phyloP scores from a whole-genome alignment of 176 grass and related monocot genomes.

The Hordeum marinum region DNA sequence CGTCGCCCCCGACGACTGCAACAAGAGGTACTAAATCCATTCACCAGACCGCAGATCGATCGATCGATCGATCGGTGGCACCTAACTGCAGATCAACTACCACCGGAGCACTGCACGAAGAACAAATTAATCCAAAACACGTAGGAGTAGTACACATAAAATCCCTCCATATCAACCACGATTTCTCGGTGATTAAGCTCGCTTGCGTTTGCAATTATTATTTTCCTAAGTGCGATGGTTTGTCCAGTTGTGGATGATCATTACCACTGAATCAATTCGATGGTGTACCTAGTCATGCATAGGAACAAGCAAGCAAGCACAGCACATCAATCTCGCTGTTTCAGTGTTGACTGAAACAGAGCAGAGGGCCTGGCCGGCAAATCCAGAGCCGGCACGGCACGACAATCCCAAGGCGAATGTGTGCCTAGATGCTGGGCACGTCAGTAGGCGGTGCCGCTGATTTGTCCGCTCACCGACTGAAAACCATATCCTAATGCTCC shows the following conservation, averaged over 20 bases:
- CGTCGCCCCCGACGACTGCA: slow-evolving; percentile 25
- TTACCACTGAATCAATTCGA: neutral
- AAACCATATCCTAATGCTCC: neutral
- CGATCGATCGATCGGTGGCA: neutral
- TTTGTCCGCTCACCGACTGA: neutral
- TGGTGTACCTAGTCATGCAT: neutral
- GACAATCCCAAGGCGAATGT: slow-evolving; percentile 18
- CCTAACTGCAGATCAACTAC: neutral
- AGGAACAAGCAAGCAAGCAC: neutral
- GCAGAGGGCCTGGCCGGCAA: neutral
- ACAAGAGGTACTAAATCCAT: slow-evolving; percentile 33
- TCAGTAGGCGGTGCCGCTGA: neutral
- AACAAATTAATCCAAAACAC: neutral
- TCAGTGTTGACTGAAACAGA: neutral
- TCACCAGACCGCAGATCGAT: too few species aligned
- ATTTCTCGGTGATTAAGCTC: neutral
- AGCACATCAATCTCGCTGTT: neutral
- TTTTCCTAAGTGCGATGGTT: too few species aligned
- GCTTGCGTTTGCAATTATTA: too few species aligned
- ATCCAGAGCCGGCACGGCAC: slow-evolving; percentile 22
- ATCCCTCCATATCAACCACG: neutral
- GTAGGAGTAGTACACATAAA: neutral
- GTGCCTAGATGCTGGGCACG: neutral
- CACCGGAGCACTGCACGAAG: neutral
- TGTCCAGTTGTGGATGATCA: neutral